Base-by-base conservation (phyloP, 805 yeast genomes). In the Saccharomyces paradoxus region DNA sequence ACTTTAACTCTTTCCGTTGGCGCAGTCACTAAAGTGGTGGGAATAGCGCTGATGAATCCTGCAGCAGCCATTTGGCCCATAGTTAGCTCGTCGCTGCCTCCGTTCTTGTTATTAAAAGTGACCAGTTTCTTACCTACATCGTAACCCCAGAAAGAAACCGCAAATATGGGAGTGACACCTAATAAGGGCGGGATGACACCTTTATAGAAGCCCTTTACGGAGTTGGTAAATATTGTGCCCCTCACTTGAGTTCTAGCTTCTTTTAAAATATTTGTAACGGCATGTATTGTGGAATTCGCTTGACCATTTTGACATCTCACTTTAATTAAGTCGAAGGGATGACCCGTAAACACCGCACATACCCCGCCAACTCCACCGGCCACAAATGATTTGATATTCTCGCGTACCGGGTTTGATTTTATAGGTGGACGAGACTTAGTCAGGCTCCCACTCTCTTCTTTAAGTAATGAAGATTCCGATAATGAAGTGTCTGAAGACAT, bases 121-220 rank as follows among this genome's bases (percentile, higher is more conserved):
- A 91, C 95, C 2, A 92, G 55, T 58, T 81, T 82, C 73, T 89
- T 90, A 58, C 98, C 98, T 52, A 89, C 77, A 66, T 90, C 97
- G 71, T 94, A 92, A 66, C 98, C 98, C 98, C 99, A 92, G 75
- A 92, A 92, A 1, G 96, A 87, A 26, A 94, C 94, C 1, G 98
- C 98, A 76, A 94, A 94, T 88, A 92, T 94, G 29, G 99, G 99
- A 0, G 98, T 94, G 24, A 92, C 97, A 26, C 99, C 99, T n/a
- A 88, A 68, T 52, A 92, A 74, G 2, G 99, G 99, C 13, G 98
- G 96, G 12, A 87, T 77, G 31, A 94, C 97, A 56, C 99, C 99
- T 66, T 96, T 77, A 72, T 92, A 92, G 60, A 92, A 82, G 1
- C 98, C 97, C 27, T 76, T 60, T 17, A 66, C 48, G 10, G 62